Conservation (phyloP, 1,284 basidiomycete genomes). For the Sanguinoderma infundibulare region DNA sequence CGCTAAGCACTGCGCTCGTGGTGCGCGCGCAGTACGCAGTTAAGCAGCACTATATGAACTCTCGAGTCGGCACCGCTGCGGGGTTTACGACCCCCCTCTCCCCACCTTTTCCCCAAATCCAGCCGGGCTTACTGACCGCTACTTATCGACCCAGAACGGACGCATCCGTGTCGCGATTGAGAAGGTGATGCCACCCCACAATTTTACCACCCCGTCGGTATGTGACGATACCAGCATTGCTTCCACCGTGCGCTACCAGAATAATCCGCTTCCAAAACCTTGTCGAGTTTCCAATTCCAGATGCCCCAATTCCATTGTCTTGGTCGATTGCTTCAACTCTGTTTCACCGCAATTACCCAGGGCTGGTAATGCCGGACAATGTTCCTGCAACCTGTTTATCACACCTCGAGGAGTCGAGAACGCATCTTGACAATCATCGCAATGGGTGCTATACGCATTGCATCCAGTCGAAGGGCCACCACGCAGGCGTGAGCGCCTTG, state of each 20-base stretch:
- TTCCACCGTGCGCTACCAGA: not conserved
- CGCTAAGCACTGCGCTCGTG: constrained; percentile 18
- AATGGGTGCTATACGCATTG: constrained; percentile 6
- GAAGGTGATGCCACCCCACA: constrained; percentile 6
- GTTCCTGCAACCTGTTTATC: constrained; percentile 4
- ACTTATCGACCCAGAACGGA: not conserved
- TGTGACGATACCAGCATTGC: not conserved
- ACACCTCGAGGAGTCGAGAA: not conserved
- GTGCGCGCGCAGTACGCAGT: constrained; percentile 23
- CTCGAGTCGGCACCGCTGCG: constrained; percentile 5
- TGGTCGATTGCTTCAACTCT: not conserved
- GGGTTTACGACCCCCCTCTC: not conserved
- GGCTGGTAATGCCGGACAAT: not conserved
- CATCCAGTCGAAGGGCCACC: not conserved
- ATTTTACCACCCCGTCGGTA: constrained; percentile 2
- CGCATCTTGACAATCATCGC: constrained; percentile 12
- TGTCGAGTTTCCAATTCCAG: not conserved
- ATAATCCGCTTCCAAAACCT: not conserved
- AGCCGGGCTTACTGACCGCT: not conserved
- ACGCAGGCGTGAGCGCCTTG: not conserved
- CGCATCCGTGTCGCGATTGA: not conserved
- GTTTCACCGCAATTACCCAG: constrained; percentile 3
- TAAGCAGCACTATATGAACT: constrained; percentile 22
- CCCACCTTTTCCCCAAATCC: not conserved
- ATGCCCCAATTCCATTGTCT: not conserved